Conservation (phyloP, 352 stramenopile species). For the Phytophthora cactorum region DNA sequence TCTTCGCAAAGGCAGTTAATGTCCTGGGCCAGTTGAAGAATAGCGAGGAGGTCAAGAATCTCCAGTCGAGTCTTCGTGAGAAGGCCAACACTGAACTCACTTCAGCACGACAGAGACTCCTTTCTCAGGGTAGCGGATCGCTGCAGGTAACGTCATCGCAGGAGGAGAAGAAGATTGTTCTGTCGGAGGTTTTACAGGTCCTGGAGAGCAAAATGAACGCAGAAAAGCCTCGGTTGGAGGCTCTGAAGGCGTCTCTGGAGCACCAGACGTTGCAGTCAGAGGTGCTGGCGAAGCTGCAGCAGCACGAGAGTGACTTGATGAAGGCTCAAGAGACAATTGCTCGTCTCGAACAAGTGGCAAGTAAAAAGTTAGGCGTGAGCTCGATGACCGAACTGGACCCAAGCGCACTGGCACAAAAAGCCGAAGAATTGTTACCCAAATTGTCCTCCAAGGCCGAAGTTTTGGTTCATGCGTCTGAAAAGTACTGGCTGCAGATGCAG, state of each 20-base stretch:
- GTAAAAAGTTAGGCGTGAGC: conserved; percentile 60
- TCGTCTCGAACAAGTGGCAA: conserved; percentile 65
- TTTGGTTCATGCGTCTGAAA: conserved; percentile 69
- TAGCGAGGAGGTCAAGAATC: conserved; percentile 59
- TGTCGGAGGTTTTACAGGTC: conserved; percentile 71
- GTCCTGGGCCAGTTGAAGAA: conserved; percentile 72
- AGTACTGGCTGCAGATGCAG: conserved; percentile 76
- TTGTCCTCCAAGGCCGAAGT: conserved; percentile 57
- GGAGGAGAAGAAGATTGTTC: conserved; percentile 53
- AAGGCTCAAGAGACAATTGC: conserved; percentile 64
- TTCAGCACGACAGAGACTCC: conserved; percentile 29
- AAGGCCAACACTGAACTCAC: conserved; percentile 55
- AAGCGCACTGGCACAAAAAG: conserved; percentile 58
- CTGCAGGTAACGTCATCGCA: conserved; percentile 14
- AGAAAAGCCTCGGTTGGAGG: conserved; percentile 50
- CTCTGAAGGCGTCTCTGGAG: conserved; percentile 46
- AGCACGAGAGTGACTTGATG: conserved; percentile 63
- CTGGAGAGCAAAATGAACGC: conserved; percentile 58
- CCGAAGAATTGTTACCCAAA: conserved; percentile 69
- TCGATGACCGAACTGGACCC: conserved; percentile 67
- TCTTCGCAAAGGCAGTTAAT: conserved; percentile 63
- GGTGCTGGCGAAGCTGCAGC: conserved; percentile 58
- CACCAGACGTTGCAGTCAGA: conserved; percentile 50
- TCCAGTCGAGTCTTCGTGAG: conserved; percentile 50
- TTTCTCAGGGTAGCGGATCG: conserved; percentile 18